Evolutionary conservation across 805 yeast species (phyloP).

Genomic region (Maudiozyma saulgeensis): DNA sequence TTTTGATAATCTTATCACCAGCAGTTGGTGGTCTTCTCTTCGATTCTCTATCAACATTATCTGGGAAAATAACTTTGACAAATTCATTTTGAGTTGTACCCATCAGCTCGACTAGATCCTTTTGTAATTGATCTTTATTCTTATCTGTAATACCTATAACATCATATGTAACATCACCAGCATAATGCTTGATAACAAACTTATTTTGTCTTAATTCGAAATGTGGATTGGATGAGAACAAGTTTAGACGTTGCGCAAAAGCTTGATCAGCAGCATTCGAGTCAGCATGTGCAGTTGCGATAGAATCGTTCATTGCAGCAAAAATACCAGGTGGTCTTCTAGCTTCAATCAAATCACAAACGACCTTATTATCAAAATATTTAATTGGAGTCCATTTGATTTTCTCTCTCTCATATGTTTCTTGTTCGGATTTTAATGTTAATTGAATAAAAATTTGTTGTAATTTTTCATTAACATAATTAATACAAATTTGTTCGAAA

Average conservation of each 20-base stretch:
- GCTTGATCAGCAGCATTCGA: slow-evolving; percentile 94
- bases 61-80: slow-evolving; percentile 51
- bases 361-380: slow-evolving; percentile 91
- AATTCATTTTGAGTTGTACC: slow-evolving; percentile 63
- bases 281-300: slow-evolving; percentile 98
- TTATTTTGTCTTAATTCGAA: slow-evolving; percentile 83
- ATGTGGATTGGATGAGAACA: slow-evolving; percentile 75
- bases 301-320: slow-evolving; percentile 92
- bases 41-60: slow-evolving; percentile 53
- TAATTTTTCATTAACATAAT: slow-evolving; percentile 89
- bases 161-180: slow-evolving; percentile 96
- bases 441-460: slow-evolving; percentile 95
- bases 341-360: slow-evolving; percentile 91
- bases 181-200: slow-evolving; percentile 89
- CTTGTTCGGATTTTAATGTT: slow-evolving; percentile 94
- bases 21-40: slow-evolving; percentile 91
- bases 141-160: slow-evolving; percentile 88
- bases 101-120: slow-evolving; percentile 75
- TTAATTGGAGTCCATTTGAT: slow-evolving; percentile 97
- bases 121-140: slow-evolving; percentile 87
- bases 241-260: slow-evolving; percentile 81
- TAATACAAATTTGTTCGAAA: slow-evolving; percentile 90
- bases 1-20: slow-evolving; percentile 82
- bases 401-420: slow-evolving; percentile 89
- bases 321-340: slow-evolving; percentile 93